Conservation (phyloP, 1,139 yeast genomes). For the Nakaseomyces delphensis region DNA sequence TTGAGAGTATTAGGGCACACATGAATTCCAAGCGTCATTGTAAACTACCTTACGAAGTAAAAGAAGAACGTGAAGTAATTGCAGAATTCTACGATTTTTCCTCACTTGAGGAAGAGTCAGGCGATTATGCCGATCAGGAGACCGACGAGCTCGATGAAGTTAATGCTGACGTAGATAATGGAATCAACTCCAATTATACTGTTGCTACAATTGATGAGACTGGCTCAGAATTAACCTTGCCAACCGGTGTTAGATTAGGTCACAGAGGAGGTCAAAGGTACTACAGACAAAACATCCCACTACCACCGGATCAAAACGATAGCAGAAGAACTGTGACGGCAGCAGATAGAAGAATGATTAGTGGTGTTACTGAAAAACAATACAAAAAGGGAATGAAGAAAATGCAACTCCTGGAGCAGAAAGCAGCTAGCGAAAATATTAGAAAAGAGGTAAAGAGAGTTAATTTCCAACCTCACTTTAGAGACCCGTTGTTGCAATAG, state of each 20-base stretch:
- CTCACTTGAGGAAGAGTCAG: conserved; percentile 42
- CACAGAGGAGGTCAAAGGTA: conserved; percentile 58
- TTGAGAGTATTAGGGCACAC: conserved; percentile 88
- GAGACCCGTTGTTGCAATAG: conserved; percentile 50
- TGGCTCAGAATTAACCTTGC: conserved; percentile 53
- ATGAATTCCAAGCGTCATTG: conserved; percentile 81
- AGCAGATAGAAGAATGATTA: conserved; percentile 45
- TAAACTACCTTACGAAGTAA: conserved; percentile 78
- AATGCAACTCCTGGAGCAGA: conserved; percentile 40
- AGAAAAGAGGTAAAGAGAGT: conserved; percentile 42
- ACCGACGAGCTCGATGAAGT: conserved; percentile 37
- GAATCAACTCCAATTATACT: conserved; percentile 30
- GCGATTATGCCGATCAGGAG: conserved; percentile 19
- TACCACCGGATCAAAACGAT: conserved; percentile 22
- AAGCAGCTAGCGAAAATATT: conserved; percentile 42
- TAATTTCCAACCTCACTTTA: conserved; percentile 56
- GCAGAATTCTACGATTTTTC: conserved; percentile 83
- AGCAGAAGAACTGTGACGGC: conserved; percentile 42
- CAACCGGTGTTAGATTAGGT: conserved; percentile 55
- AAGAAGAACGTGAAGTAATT: conserved; percentile 70
- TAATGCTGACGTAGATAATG: conserved; percentile 29
- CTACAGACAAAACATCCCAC: conserved; percentile 45
- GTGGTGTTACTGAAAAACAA: conserved; percentile 37
- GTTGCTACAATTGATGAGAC: conserved; percentile 39
- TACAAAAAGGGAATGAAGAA: conserved; percentile 39